Conservation (phyloP, 164 flowering plant genomes). For the Kalanchoe fedtschenkoi region DNA sequence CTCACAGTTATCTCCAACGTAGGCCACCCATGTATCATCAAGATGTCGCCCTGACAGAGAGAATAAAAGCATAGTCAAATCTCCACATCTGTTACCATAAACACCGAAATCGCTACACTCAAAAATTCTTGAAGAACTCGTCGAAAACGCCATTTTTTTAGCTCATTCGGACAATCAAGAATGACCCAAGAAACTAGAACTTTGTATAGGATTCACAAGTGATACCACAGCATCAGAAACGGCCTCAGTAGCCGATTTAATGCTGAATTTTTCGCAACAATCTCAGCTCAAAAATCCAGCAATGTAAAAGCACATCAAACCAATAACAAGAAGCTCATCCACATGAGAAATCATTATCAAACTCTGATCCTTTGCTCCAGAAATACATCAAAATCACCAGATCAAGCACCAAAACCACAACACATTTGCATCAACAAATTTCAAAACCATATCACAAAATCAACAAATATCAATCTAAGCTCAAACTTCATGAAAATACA, state of each 20-base stretch:
- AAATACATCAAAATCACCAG: neutral
- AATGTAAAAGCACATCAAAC: neutral
- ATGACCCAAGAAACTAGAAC: neutral
- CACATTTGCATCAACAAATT: neutral
- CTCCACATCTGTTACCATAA: neutral
- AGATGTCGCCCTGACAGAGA: conserved; percentile 67
- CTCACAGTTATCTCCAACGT: conserved; percentile 35
- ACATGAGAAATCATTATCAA: too few species aligned
- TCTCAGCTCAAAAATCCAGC: neutral
- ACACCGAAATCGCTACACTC: too few species aligned
- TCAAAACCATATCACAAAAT: neutral
- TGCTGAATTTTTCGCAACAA: too few species aligned
- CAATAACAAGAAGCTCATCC: too few species aligned
- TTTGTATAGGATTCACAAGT: neutral
- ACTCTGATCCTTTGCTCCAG: too few species aligned
- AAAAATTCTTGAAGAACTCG: too few species aligned
- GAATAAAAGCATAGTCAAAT: neutral
- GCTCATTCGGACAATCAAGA: neutral
- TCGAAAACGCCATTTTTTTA: too few species aligned
- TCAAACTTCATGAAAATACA: neutral
- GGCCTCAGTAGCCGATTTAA: neutral
- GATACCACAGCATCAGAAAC: neutral
- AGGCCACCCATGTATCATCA: conserved; percentile 89
- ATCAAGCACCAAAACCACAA: neutral
- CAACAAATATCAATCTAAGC: neutral